Evolutionary conservation across 2,329 filamentous ascomycete genomes (phyloP), one percentile per base, ranked within the genome.

Genomic region (Aulographum hederae): DNA sequence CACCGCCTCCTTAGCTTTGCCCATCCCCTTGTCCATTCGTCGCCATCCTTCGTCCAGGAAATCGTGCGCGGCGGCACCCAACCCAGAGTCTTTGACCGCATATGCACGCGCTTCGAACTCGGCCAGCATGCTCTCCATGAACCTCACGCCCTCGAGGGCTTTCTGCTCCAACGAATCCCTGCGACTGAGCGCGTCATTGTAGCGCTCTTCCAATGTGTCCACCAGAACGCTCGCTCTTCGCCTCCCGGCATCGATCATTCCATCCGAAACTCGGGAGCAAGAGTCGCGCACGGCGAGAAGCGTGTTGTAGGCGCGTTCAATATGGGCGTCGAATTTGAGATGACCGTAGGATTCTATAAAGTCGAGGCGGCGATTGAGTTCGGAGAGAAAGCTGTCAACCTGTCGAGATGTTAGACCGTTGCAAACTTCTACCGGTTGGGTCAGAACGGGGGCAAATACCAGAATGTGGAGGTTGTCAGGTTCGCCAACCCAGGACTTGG

Each of bases 141-240:
- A 58, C 37, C 80, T 75, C 39, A 98, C 76, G 4, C 84, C 81
- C 21, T 86, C 76, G 37, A 80, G 71, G 3, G 86, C 84, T 58
- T 95, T 95, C 44, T 93, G 84, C 46, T 89, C 82, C 43, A 95
- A 57, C 0, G 82, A 85, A 47, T 81, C 85, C 40, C 85, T 82
- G 2, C 78, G 79, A 12, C 69, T 75, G 39, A 98, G 57, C 1
- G 79, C 84, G 43, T 89, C 80, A 39, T 91, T 76, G 15, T 28
- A 28, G 8, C 27, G 27, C 16, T 28, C 27, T 52, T 98, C 89
- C 11, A 98, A 61, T 1, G 84, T 93, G 44, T 95, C 86, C 20
- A 98, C 82, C 59, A 95, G 75, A 36, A 95, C 71, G 40, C 81
- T 78, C 37, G 91, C 73, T 37, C 84, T 70, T 40, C 81, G 72